Evolutionary conservation across 805 yeast species (phyloP), one percentile per base, ranked within the genome.

Genomic region (Komagataella pseudopastoris): DNA sequence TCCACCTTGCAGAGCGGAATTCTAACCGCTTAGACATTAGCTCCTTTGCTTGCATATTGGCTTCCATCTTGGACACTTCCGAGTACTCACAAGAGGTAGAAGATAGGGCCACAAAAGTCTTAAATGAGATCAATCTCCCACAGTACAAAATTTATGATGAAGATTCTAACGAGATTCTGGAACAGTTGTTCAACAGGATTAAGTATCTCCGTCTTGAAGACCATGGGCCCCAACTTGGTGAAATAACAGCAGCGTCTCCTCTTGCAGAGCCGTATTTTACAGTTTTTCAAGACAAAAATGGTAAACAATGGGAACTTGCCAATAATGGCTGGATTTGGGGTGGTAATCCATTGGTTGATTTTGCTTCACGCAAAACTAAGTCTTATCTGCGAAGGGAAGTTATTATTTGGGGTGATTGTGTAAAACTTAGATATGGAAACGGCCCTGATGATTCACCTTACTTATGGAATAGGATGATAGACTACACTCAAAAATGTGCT

Each of bases 281-380:
- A 1, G 71, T 89, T 53, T 79, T 90, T 57, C 63, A 58, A 2
- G 75, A 65, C 49, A 64, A 67, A 0, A 70, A 71, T 49, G 91
- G 89, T 2, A 71, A 75, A 44, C 69, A 74, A 1, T 83, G 81
- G 69, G 83, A 86, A 6, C 70, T 91, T 53, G 98, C 96, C 3
- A 93, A 93, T 62, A 91, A 93, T 61, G 99, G 99, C 48, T 91
- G 98, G 97, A 88, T 93, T 52, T 91, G 99, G 99, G 90, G 88
- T 51, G 97, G 96, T 8, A 83, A 91, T 58, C 97, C 98, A 1
- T 67, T 90, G 52, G 84, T 88, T 2, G 98, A 91, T 67, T 91
- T 91, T 75, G 99, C 98, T 0, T 85, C 96, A 0, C 65, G 74
- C 24, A 59, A 81, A 51, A 80, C 95, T 4, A 84, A 79, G 60